Percentiles rank a stretch among this genome's conserved stretches.
Evolutionary conservation across 805 yeast genomes (phyloP).

Genomic region (Ogataea philodendri): DNA sequence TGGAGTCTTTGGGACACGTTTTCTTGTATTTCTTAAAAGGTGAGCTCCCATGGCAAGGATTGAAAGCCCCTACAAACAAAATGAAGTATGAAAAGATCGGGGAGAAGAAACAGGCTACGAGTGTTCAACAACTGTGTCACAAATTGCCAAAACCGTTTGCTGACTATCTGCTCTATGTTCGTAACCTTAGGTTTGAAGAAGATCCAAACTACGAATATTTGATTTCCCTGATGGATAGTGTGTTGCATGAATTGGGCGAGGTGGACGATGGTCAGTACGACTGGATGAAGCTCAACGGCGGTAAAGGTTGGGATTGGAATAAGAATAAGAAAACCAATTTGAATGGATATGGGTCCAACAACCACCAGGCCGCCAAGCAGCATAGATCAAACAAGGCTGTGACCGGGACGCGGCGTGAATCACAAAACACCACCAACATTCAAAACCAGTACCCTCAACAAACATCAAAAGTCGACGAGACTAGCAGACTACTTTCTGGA

Average conservation of each 20-base stretch:
- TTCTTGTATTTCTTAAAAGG: constrained; percentile 78
- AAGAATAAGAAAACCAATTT: constrained; percentile 75
- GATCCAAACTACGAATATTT: constrained; percentile 75
- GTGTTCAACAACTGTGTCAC: constrained; percentile 58
- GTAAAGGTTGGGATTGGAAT: constrained; percentile 77
- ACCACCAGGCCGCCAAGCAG: constrained; percentile 26
- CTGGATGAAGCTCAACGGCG: constrained; percentile 78
- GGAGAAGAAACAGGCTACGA: constrained; percentile 70
- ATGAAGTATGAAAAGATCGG: constrained; percentile 82
- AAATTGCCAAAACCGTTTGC: constrained; percentile 73
- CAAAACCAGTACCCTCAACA: constrained; percentile 19
- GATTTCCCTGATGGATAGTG: constrained; percentile 57
- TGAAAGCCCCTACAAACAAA: constrained; percentile 83
- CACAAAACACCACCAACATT: constrained; percentile 23
- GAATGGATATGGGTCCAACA: constrained; percentile 68
- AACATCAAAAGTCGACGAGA: constrained; percentile 19
- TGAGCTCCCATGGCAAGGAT: constrained; percentile 87
- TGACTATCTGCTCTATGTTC: constrained; percentile 65
- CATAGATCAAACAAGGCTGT: constrained; percentile 19
- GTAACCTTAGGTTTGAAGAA: constrained; percentile 71
- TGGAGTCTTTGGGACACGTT: constrained; percentile 80
- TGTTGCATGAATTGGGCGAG: constrained; percentile 56
- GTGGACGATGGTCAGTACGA: constrained; percentile 69
- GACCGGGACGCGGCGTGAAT: constrained; percentile 23
- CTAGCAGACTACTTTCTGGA: constrained; percentile 17